Conservation (phyloP, 495 filamentous ascomycete species). For the Saxophila tyrrhenica region DNA sequence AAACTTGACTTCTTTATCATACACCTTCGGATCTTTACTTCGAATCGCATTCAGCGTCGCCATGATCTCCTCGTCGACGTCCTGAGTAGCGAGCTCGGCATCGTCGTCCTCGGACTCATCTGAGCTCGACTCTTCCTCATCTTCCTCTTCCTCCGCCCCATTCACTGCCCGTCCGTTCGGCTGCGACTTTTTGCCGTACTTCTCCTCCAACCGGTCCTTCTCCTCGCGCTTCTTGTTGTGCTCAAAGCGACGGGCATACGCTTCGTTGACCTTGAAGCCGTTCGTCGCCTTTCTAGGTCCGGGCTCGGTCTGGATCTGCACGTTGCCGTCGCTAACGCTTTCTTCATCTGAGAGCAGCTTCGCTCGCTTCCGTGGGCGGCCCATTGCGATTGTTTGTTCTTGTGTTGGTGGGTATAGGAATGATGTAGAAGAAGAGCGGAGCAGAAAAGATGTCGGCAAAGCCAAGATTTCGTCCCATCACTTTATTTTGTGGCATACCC, state of each 20-base stretch:
- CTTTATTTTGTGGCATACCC: background rate
- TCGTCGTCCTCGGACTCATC: slow-evolving; percentile 85
- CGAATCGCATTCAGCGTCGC: slow-evolving; percentile 77
- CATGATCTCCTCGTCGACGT: slow-evolving; percentile 74
- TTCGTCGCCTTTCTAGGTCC: background rate
- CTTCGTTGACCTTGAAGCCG: slow-evolving; percentile 69
- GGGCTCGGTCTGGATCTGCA: background rate
- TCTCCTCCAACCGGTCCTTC: slow-evolving; percentile 56
- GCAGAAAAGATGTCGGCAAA: background rate
- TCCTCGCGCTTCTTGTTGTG: slow-evolving; percentile 96
- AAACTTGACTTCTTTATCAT: slow-evolving; percentile 68
- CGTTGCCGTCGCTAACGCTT: slow-evolving; percentile 1
- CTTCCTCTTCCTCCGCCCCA: slow-evolving; percentile 28
- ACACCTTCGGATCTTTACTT: slow-evolving; percentile 79
- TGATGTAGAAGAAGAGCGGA: background rate
- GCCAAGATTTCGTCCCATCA: slow-evolving; percentile 4
- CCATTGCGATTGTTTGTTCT: background rate
- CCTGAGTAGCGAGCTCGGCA: slow-evolving; percentile 66
- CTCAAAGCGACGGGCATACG: slow-evolving; percentile 82
- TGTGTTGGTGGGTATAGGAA: background rate
- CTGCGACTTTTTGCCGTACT: slow-evolving; percentile 1
- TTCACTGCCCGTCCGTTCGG: slow-evolving; percentile 32
- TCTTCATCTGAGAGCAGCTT: slow-evolving; percentile 15
- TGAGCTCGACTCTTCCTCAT: slow-evolving; percentile 44
- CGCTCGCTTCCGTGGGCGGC: slow-evolving; percentile 15